Evolutionary conservation across 768 basidiomycete species (phyloP), one percentile per base, ranked within the genome.

Genomic region (Xerocomellus chrysenteron): DNA sequence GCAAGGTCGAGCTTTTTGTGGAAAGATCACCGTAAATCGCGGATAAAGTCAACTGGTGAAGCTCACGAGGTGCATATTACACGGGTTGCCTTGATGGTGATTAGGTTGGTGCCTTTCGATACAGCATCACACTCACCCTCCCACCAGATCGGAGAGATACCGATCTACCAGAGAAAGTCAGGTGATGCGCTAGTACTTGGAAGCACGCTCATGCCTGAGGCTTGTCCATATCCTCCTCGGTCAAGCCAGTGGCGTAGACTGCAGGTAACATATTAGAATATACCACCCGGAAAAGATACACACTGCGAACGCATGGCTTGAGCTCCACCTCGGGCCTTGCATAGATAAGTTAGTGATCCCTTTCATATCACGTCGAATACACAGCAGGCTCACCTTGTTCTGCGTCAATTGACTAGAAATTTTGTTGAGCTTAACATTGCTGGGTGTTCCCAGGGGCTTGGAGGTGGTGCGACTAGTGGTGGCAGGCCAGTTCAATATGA

Each of bases 101-200:
- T 58, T 21, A 53, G 50, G 41, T 40, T 21, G 21, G 41, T 53
- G 12, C 21, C 21, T 46, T 47, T 24, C 2, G 39, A 40, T 17
- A 36, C 36, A 45, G 44, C 11, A 41, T 26, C 16, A 39, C 11
- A 50, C 61, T 57, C 61, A 87, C 91, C 91, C 80, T 94, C 92
- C 90, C 91, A 94, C 92, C 92, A 94, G 50, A 93, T 80, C 4
- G 90, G 86, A 32, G 89, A 89, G 65, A 94, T 92, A 45, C 92
- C 92, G 65, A 94, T 87, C 88, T 92, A 41, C 10, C 45, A 67
- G 21, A 60, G 24, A 36, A 54, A 44, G 35, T 62, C 30, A 60
- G 56, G 51, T 21, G 56, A 55, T 35, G 28, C 14, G 21, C 47
- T 40, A 19, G 35, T 28, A 44, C 49, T 56, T 19, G 9, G 9